Conservation (phyloP, 768 basidiomycete genomes). For the Strobilomyces dryophilus region DNA sequence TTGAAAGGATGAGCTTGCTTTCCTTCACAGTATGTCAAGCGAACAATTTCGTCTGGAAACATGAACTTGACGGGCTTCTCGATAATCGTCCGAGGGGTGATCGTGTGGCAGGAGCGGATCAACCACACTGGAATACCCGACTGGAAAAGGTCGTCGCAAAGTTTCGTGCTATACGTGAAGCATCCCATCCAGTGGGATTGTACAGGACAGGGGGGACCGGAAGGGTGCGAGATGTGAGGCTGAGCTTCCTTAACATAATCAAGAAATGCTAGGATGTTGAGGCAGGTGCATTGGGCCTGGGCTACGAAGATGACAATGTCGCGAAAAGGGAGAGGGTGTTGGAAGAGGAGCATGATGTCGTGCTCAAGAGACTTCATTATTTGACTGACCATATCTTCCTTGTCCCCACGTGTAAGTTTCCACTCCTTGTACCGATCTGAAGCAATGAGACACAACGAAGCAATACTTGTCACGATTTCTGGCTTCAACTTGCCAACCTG, state of each 20-base stretch:
- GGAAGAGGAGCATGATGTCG: neutral
- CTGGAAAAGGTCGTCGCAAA: neutral
- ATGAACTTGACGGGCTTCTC: too few species aligned
- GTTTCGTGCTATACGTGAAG: neutral
- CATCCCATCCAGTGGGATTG: neutral
- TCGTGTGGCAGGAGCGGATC: too few species aligned
- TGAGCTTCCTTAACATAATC: neutral
- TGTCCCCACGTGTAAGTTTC: neutral
- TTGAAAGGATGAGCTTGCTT: too few species aligned
- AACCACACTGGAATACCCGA: too few species aligned
- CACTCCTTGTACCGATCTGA: neutral
- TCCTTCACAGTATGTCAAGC: too few species aligned
- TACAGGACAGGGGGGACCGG: neutral
- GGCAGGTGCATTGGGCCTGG: neutral
- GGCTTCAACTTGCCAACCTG: neutral
- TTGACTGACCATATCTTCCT: neutral
- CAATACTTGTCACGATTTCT: neutral
- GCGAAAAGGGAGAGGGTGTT: neutral
- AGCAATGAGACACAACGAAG: neutral
- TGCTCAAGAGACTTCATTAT: neutral
- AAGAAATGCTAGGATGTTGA: neutral
- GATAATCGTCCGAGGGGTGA: too few species aligned
- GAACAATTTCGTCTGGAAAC: too few species aligned
- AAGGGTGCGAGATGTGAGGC: neutral
- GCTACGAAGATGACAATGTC: neutral